Percentiles rank a stretch among this genome's conserved stretches.
phyloP scores from a whole-genome alignment of 192 early-diverging fungal species.

The Backusella mclennaniae region DNA sequence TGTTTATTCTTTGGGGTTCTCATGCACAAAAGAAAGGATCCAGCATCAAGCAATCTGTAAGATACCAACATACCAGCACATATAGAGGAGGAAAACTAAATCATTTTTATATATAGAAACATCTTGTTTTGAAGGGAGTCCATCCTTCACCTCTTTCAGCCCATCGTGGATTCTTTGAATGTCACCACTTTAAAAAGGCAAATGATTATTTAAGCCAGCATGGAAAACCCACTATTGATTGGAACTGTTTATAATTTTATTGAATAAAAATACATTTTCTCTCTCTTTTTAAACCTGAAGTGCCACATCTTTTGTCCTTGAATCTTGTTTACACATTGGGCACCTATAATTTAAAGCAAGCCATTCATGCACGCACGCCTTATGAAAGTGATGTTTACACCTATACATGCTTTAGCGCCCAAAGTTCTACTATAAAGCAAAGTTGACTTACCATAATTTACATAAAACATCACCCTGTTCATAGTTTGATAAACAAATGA shows the following conservation, averaged over 20 bases:
- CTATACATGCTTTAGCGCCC: neutral
- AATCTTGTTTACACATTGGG: conserved; percentile 72
- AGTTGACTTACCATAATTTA: conserved; percentile 48
- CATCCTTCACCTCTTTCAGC: conserved; percentile 93
- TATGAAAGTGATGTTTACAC: conserved; percentile 80
- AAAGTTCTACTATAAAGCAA: neutral
- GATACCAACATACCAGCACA: neutral
- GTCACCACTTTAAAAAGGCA: conserved; percentile 81
- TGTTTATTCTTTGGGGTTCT: conserved; percentile 94
- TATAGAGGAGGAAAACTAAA: neutral
- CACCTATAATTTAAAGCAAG: conserved; percentile 70
- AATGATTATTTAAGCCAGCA: conserved; percentile 76
- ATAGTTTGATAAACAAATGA: conserved; percentile 76
- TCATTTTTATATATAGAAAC: conserved; percentile 49
- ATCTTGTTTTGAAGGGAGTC: conserved; percentile 80
- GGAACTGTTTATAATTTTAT: conserved; percentile 48
- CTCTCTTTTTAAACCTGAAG: conserved; percentile 2
- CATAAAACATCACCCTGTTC: conserved; percentile 73
- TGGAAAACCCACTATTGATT: conserved; percentile 64
- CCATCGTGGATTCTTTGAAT: conserved; percentile 84
- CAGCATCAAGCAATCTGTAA: conserved; percentile 56
- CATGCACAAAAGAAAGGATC: conserved; percentile 86
- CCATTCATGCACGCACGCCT: conserved; percentile 82
- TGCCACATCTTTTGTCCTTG: conserved; percentile 35
- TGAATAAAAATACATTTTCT: neutral